Evolutionary conservation across 2,329 filamentous ascomycete species (phyloP).

Genomic region (Septoria linicola): DNA sequence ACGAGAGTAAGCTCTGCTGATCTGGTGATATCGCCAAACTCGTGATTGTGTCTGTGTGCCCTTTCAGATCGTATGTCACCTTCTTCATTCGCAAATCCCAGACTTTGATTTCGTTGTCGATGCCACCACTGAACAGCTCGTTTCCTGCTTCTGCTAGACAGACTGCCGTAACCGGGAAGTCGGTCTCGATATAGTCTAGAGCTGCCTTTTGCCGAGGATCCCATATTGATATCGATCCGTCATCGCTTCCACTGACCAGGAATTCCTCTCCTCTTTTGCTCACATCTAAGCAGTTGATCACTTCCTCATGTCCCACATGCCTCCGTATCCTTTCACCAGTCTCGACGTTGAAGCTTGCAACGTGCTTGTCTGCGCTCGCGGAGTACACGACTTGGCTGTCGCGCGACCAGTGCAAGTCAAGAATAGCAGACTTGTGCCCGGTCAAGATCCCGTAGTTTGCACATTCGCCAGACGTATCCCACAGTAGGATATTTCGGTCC

Average conservation of each 20-base stretch:
- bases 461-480: conserved; percentile 88
- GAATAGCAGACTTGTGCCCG: conserved; percentile 85
- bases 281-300: conserved; percentile 90
- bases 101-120: conserved; percentile 95
- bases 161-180: conserved; percentile 88
- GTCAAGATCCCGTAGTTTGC: conserved; percentile 89
- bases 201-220: conserved; percentile 89
- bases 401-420: conserved; percentile 95
- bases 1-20: conserved; percentile 83
- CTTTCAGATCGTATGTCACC: conserved; percentile 80
- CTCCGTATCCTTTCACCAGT: conserved; percentile 88
- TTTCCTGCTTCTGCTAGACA: conserved; percentile 92
- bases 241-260: conserved; percentile 86
- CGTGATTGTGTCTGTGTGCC: conserved; percentile 89
- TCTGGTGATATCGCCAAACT: conserved; percentile 91
- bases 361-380: conserved; percentile 86
- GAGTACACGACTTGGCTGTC: conserved; percentile 90
- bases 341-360: conserved; percentile 93
- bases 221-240: conserved; percentile 93
- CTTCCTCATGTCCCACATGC: conserved; percentile 89
- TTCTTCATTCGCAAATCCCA: conserved; percentile 95
- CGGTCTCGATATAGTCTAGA: conserved; percentile 81
- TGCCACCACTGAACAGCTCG: conserved; percentile 89
- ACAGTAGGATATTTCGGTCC: conserved; percentile 91
- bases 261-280: conserved; percentile 88